A percentile compares a stretch with the other conserved stretches of the same genome.
These are phyloP conservation scores for Ilex paraguariensis DNA, from an alignment of 305 asterid genomes.

Conservation along the genomic window DNA sequence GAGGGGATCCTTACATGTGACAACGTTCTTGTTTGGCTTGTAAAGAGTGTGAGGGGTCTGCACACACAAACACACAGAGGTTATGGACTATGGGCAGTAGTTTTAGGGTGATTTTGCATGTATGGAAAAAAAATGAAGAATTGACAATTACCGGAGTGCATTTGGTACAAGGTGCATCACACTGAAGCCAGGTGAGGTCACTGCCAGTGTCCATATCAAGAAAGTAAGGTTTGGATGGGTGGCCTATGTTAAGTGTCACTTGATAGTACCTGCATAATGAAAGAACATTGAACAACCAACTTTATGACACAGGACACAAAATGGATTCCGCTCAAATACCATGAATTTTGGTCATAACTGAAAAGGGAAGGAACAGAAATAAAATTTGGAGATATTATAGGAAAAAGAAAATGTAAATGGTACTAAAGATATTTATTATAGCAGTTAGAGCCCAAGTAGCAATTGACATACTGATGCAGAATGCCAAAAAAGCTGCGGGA, in stretches of 20 bases:
- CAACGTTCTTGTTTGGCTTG: constrained; percentile 52
- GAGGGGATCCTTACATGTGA: constrained; percentile 59
- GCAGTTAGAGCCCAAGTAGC: too few relatives aligned
- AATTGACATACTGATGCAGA: too few relatives aligned
- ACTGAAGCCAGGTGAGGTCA: constrained; percentile 79
- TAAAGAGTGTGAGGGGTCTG: constrained; percentile 91
- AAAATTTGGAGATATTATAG: too few relatives aligned
- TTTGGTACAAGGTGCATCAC: constrained; percentile 67
- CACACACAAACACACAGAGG: constrained; percentile 11
- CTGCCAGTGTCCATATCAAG: constrained; percentile 73
- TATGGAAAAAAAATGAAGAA: neutral
- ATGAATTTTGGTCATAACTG: too few relatives aligned
- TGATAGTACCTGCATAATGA: constrained; percentile 43
- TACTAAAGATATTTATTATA: too few relatives aligned
- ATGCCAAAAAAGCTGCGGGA: too few relatives aligned
- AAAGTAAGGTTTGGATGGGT: constrained; percentile 56
- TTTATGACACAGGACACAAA: constrained; percentile 2
- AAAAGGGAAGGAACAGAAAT: too few relatives aligned
- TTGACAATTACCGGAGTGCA: constrained; percentile 45
- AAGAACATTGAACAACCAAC: too few relatives aligned
- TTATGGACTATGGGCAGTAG: constrained; percentile 6
- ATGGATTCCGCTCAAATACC: neutral
- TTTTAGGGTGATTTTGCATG: too few relatives aligned
- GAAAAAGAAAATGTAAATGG: too few relatives aligned
- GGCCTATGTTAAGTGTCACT: constrained; percentile 43